Base-by-base conservation (phyloP, 495 filamentous ascomycete species). In the Penicillium ucsense region DNA sequence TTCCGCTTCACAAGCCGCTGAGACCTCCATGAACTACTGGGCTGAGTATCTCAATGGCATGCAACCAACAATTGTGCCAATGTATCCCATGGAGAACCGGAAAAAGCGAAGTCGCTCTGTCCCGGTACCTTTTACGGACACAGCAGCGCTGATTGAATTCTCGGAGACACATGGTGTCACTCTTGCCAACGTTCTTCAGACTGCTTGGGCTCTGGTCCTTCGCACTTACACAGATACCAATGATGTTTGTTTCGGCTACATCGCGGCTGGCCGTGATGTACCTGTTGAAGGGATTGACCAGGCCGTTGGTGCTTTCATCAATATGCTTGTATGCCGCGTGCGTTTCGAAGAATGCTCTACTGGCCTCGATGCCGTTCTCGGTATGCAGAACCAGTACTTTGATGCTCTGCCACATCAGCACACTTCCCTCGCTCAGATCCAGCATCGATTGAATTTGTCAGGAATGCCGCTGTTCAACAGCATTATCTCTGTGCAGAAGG, bases 161-260 rank as follows among this genome's bases (percentile, higher is more conserved):
- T 65, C 60, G 38, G 46, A 37, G 5, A 7, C 27, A 3, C 8
- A 35, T 11, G 43, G 36, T 4, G 5, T 57, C 36, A 64, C 64
- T 1, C 36, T 59, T 33, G 48, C 57, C 10, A 67, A 50, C 28
- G 34, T 70, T 34, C 57, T 68, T 37, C 57, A 73, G 37, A 48
- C 61, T 20, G 66, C 62, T 4, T 74, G 72, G 72, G 66, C 52
- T 6, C 42, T 73, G 5, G 61, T 70, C 1, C 54, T 74, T n/a
- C 47, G 54, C 20, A 46, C 48, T 10, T 71, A 65, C 52, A 66
- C 65, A 1, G 55, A 56, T 8, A 61, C 62, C 3, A 52, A 65
- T 27, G 52, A 65, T 20, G 58, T 73, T 5, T 60, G 62, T 35
- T 77, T 74, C 49, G 71, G 71, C 5, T 54, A 57, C 35, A 37